A percentile compares a stretch with the other conserved stretches of the same genome.
These are phyloP conservation scores for Casuarina equisetifolia DNA, from an alignment of 306 rosid species.

Conservation along the genomic window DNA sequence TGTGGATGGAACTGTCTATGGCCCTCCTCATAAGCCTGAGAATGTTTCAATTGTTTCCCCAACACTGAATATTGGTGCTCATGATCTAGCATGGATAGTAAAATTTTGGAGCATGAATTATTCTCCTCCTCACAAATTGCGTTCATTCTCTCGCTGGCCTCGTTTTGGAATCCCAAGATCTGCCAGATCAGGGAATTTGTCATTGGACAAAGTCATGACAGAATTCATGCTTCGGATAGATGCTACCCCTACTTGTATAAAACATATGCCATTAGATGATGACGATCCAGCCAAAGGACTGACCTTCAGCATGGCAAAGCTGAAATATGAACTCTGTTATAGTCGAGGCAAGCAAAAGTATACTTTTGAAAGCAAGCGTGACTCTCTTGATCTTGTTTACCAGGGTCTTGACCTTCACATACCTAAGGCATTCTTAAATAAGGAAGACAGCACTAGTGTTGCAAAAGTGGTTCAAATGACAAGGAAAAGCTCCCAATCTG, in stretches of 20 bases:
- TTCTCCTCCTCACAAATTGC: slow-evolving; percentile 93
- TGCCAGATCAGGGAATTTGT: slow-evolving; percentile 88
- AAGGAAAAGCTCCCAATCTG: slow-evolving; percentile 65
- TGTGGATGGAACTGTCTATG: slow-evolving; percentile 50
- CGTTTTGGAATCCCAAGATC: slow-evolving; percentile 86
- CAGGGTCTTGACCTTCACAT: slow-evolving; percentile 92
- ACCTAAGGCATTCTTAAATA: slow-evolving; percentile 67
- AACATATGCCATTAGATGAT: slow-evolving; percentile 86
- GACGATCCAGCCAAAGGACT: slow-evolving; percentile 99
- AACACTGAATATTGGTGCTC: slow-evolving; percentile 89
- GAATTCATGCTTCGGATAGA: slow-evolving; percentile 94
- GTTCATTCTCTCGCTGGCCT: slow-evolving; percentile 93
- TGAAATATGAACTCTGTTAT: slow-evolving; percentile 74
- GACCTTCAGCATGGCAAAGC: slow-evolving; percentile 73
- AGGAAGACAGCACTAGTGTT: slow-evolving; percentile 60
- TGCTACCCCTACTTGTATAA: slow-evolving; percentile 75
- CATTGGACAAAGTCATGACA: slow-evolving; percentile 96
- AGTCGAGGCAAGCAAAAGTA: slow-evolving; percentile 92
- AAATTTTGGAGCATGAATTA: slow-evolving; percentile 79
- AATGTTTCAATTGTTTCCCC: slow-evolving; percentile 52
- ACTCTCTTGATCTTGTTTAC: slow-evolving; percentile 85
- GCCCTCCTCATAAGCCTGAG: slow-evolving; percentile 51
- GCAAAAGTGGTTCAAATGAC: slow-evolving; percentile 81
- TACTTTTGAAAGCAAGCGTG: slow-evolving; percentile 91
- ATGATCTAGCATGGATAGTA: slow-evolving; percentile 93